Conservation (phyloP, 106 monocot genomes). For the Platanthera guangdongensis region DNA sequence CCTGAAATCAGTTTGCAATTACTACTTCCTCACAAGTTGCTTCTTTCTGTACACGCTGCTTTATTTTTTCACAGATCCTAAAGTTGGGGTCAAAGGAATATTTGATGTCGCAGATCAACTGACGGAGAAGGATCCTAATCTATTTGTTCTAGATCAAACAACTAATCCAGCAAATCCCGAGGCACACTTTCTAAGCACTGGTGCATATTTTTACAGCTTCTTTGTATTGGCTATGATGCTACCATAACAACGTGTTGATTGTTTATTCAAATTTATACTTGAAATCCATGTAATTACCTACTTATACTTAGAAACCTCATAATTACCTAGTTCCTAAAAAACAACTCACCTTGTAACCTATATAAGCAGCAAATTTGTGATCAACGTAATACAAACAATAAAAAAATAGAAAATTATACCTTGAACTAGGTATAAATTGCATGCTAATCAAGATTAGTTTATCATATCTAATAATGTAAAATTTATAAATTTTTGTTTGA, state of each 20-base stretch:
- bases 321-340: no score
- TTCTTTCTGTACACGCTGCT: neutral
- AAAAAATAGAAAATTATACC: no score
- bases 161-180: conserved; percentile 72
- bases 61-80: conserved; percentile 30
- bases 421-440: no score
- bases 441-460: no score
- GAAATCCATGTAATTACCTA: neutral
- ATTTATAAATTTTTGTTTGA: no score
- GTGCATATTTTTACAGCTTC: conserved; percentile 12
- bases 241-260: no score
- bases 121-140: conserved; percentile 36
- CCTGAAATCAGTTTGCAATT: no score
- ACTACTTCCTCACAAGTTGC: neutral
- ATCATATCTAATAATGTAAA: no score
- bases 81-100: conserved; percentile 52
- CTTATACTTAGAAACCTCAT: no score
- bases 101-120: conserved; percentile 36
- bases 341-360: no score
- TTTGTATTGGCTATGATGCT: neutral
- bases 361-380: no score
- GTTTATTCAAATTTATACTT: neutral
- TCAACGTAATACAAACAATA: no score
- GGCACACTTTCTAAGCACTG: conserved; percentile 74
- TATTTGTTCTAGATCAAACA: conserved; percentile 63